Evolutionary conservation across 371 early-diverging fungal genomes (phyloP).

Genomic region (Mortierella sp.): DNA sequence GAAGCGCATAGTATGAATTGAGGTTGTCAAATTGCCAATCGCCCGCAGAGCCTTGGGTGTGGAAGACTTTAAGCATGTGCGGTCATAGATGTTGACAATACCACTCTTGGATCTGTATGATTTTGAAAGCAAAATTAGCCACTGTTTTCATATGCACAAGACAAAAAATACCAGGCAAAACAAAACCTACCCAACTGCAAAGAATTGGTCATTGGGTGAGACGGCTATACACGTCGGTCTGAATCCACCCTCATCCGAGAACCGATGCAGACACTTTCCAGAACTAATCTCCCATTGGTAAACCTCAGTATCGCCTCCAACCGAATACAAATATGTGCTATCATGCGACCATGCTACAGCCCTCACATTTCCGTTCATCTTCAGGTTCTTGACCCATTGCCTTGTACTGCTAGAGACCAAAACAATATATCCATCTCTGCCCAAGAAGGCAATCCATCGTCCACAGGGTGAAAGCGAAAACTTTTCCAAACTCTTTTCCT

Average conservation of each 20-base stretch:
- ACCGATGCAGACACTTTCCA: constrained; percentile 78
- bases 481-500: constrained; percentile 75
- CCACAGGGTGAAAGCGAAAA: constrained; percentile 76
- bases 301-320: constrained; percentile 75
- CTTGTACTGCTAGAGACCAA: constrained; percentile 83
- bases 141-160: background rate
- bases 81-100: constrained; percentile 89
- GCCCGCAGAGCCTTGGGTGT: constrained; percentile 82
- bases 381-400: constrained; percentile 86
- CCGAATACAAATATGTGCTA: constrained; percentile 73
- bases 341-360: constrained; percentile 76
- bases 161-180: background rate
- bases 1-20: constrained; percentile 78
- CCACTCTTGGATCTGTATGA: constrained; percentile 78
- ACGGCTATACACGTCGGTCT: constrained; percentile 77
- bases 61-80: constrained; percentile 58
- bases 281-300: constrained; percentile 80
- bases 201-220: constrained; percentile 80
- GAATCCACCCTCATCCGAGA: constrained; percentile 87
- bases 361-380: constrained; percentile 85
- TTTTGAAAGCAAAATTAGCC: constrained; percentile 1
- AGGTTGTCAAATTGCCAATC: constrained; percentile 87
- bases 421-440: constrained; percentile 83
- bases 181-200: constrained; percentile 82
- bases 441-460: constrained; percentile 78